Conservation (phyloP, 169 alveolate genomes). For the Haemoproteus tartakovskyi region DNA sequence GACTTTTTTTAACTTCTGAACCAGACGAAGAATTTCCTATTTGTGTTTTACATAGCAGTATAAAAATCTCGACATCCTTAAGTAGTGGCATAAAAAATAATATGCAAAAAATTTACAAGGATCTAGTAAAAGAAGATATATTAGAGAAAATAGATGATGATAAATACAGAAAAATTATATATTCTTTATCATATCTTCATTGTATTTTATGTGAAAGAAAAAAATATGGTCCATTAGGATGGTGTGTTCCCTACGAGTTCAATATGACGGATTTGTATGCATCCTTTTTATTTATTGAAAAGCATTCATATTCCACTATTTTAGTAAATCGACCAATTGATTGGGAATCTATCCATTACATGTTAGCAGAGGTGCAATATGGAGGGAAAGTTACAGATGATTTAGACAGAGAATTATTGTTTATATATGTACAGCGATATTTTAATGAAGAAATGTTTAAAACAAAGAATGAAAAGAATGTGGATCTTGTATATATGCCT, state of each 20-base stretch:
- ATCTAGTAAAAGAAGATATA: conserved; percentile 88
- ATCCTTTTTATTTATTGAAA: conserved; percentile 89
- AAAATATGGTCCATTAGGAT: conserved; percentile 95
- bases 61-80: conserved; percentile 94
- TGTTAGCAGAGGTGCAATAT: conserved; percentile 95
- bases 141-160: conserved; percentile 92
- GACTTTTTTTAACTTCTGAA: conserved; percentile 91
- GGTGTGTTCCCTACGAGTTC: conserved; percentile 97
- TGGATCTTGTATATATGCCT: conserved; percentile 76
- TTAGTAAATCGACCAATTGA: conserved; percentile 82
- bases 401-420: conserved; percentile 90
- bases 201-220: conserved; percentile 93
- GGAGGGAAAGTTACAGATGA: conserved; percentile 98
- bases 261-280: conserved; percentile 96
- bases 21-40: conserved; percentile 92
- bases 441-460: conserved; percentile 78
- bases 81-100: conserved; percentile 96
- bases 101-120: conserved; percentile 90
- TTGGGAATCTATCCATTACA: conserved; percentile 90
- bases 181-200: conserved; percentile 91
- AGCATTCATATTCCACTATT: conserved; percentile 88
- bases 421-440: conserved; percentile 90
- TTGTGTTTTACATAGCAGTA: conserved; percentile 92
- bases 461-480: conserved; percentile 49
- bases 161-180: conserved; percentile 91